Evolutionary conservation across 768 basidiomycete genomes (phyloP), one percentile per base, ranked within the genome.

Genomic region (Leccinum pellstonianum): DNA sequence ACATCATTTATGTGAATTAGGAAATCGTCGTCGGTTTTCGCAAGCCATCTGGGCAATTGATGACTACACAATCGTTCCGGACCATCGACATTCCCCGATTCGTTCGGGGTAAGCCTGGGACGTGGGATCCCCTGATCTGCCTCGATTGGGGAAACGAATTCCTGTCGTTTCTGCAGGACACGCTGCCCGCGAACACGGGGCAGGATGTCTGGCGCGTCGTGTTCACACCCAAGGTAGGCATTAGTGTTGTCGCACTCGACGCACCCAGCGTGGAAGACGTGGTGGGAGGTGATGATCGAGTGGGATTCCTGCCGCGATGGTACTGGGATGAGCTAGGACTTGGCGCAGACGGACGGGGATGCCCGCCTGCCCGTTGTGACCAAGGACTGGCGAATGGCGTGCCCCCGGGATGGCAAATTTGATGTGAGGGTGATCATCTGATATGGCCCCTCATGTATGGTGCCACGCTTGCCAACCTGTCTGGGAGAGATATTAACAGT

Each of bases 1-100:
- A 17, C 46, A 5, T 48, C 53, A 54, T 29, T 56, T 35, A 48
- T 60, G 55, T 10, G 25, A 25, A 52, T 61, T 63, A 92, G 91
- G 88, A 91, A 72, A 86, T 95, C 54, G 73, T 93, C 10, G 92
- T 95, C 27, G 93, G 93, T 54, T 95, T 95, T 71, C 86, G 93
- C 51, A 92, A 87, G 31, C 86, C 86, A 15, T 74, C 81, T n/a
- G 93, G 93, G 23, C 76, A 84, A 35, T 69, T 93, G 17, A 80
- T 79, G 14, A 85, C 84, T 4, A 79, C 83, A 7, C 90, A 91
- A 70, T 75, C 81, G 11, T 93, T 93, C 75, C 82, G 86, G 65
- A 95, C 93, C 15, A 80, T 90, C 54, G 80, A 92, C 60, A 78
- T 95, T 49, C 93, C 93, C 54, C 85, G 90, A 31, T 71, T 87